Evolutionary conservation across 2,329 filamentous ascomycete genomes (phyloP), one percentile per base, ranked within the genome.

Genomic region (Colletotrichum nymphaeae): DNA sequence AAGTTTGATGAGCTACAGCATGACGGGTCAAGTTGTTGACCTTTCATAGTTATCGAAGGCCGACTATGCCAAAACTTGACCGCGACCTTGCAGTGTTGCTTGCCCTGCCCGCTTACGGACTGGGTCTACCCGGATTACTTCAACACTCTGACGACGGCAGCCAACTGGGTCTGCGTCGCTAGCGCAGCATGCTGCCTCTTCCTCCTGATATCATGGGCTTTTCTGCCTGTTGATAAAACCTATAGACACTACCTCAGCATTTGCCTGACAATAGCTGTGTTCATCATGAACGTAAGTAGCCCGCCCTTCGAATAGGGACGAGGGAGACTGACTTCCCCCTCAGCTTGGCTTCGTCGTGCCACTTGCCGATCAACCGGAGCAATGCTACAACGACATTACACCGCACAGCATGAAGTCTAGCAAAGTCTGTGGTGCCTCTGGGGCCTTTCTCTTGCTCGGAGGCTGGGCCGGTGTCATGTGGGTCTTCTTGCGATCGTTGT

Each of bases 181-280:
- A 91, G 94, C 67, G 88, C 95, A 55, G 83, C 93, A 60, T 91
- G 93, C 77, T 93, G 93, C 74, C 79, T 91, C 19, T 96, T 97
- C 79, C 86, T 98, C 69, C 85, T 98, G 19, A 64, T 94, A 6
- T 97, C 95, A 6, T 98, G 95, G 88, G 85, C 91, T 4, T 87
- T 93, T 16, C 86, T 99, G 26, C 95, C 97, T 0, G 91, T 94
- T 28, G 95, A 97, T 78, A 96, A 94, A 85, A 98, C 97, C 7
- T 91, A 95, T 79, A 92, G 95, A 66, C 97, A 99, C 82, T 98
- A 98, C 79, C 87, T 99, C 49, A 98, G 94, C 80, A 93, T 98
- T 76, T 97, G 95, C 81, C 86, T 98, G 64, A 93, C 94, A 5
- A 83, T 94, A 57, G 94, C 91, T 5, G 91, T 96, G 53, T 85